Conservation (phyloP, 78 protist species). For the Protostelium mycophagum region DNA sequence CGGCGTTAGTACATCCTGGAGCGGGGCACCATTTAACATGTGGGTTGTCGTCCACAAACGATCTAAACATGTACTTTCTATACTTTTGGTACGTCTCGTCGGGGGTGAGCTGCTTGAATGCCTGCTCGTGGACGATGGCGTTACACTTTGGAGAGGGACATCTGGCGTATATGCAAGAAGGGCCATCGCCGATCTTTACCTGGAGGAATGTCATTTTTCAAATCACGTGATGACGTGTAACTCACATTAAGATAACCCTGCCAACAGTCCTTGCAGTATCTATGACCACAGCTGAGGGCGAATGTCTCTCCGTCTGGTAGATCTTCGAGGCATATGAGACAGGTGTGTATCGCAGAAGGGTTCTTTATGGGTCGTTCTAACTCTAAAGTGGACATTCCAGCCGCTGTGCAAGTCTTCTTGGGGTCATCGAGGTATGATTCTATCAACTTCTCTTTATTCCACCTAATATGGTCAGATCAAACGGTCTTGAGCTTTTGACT, state of each 20-base stretch:
- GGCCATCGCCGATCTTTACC: slow-evolving; percentile 42
- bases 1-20: slow-evolving; percentile 50
- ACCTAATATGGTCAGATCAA: slow-evolving; percentile 16
- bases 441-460: slow-evolving; percentile 69
- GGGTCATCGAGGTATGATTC: slow-evolving; percentile 59
- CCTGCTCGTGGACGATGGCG: slow-evolving; percentile 37
- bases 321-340: slow-evolving; percentile 61
- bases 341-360: slow-evolving; percentile 7
- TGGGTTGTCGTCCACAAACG: slow-evolving; percentile 58
- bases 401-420: slow-evolving; percentile 33
- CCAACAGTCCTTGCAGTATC: slow-evolving; percentile 59
- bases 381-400: slow-evolving; percentile 53
- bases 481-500: no score
- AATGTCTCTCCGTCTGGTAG: slow-evolving; percentile 26
- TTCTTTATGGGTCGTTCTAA: slow-evolving; percentile 11
- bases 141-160: slow-evolving; percentile 69
- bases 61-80: slow-evolving; percentile 16
- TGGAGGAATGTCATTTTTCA: not conserved
- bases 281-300: slow-evolving; percentile 58
- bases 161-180: slow-evolving; percentile 29
- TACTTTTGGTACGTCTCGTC: slow-evolving; percentile 15
- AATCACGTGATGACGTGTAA: not conserved
- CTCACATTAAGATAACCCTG: slow-evolving; percentile 22
- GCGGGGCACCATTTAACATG: slow-evolving; percentile 67
- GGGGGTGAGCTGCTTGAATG: slow-evolving; percentile 22